phyloP scores from a whole-genome alignment of 2,329 filamentous ascomycete species.

The Phoma herbarum region DNA sequence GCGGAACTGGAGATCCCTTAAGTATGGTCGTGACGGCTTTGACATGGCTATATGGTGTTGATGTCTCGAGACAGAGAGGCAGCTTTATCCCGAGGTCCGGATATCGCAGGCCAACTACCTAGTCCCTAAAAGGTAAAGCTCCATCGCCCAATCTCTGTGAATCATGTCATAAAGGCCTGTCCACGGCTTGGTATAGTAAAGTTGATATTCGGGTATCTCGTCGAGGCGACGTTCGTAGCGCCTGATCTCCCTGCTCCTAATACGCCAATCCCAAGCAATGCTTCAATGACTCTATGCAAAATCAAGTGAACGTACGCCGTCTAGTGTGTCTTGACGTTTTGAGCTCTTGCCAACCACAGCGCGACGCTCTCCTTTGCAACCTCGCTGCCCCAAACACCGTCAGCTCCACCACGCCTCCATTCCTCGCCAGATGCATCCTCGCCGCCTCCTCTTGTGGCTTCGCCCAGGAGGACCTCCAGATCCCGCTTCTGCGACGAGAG shows the following conservation, averaged over 20 bases:
- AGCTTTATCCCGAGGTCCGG: slow-evolving; percentile 9
- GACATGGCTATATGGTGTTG: slow-evolving; percentile 24
- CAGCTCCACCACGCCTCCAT: slow-evolving; percentile 71
- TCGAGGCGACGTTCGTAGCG: slow-evolving; percentile 16
- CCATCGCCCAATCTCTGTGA: not conserved
- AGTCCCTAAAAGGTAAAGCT: not conserved
- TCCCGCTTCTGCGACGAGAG: slow-evolving; percentile 90
- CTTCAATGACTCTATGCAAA: slow-evolving; percentile 8
- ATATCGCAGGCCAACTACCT: slow-evolving; percentile 13
- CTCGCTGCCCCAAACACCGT: slow-evolving; percentile 70
- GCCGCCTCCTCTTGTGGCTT: slow-evolving; percentile 68
- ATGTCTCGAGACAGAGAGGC: not conserved
- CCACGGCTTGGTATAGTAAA: slow-evolving; percentile 2
- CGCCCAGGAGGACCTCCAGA: slow-evolving; percentile 85
- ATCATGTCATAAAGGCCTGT: slow-evolving; percentile 6
- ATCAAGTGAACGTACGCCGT: not conserved
- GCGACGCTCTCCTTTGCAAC: slow-evolving; percentile 70
- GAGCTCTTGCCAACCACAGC: slow-evolving; percentile 62
- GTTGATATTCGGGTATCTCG: slow-evolving; percentile 23
- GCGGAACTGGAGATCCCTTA: slow-evolving; percentile 52
- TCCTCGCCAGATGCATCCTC: slow-evolving; percentile 68
- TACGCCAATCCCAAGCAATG: slow-evolving; percentile 17
- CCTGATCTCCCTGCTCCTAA: slow-evolving; percentile 21
- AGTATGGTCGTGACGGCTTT: slow-evolving; percentile 40
- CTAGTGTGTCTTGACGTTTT: slow-evolving; percentile 46